Conservation (phyloP, 768 basidiomycete genomes). For the Phylloporus rhodoxanthus region DNA sequence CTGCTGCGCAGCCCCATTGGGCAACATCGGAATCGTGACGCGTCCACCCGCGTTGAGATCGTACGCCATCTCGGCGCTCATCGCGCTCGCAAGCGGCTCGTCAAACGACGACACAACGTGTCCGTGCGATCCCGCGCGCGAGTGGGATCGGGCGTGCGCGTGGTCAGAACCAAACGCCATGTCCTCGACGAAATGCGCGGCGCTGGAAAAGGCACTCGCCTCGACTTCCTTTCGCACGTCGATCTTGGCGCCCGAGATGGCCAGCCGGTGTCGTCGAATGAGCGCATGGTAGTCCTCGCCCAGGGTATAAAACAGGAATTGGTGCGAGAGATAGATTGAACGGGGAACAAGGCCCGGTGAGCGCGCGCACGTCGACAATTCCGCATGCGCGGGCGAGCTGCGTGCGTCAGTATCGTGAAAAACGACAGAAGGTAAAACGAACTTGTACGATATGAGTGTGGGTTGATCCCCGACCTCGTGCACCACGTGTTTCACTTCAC, state of each 20-base stretch:
- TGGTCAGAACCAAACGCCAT: slow-evolving; percentile 9
- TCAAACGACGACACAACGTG: slow-evolving; percentile 47
- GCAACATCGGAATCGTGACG: slow-evolving; percentile 44
- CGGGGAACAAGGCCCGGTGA: slow-evolving; percentile 59
- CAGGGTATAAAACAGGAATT: slow-evolving; percentile 50
- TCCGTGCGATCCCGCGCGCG: slow-evolving; percentile 32
- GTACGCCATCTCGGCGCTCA: slow-evolving; percentile 58
- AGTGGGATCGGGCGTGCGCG: neutral
- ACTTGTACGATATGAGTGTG: no score
- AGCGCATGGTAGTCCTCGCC: slow-evolving; percentile 77
- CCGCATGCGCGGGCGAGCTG: slow-evolving; percentile 43
- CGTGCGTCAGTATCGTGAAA: no score
- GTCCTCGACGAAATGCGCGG: slow-evolving; percentile 23
- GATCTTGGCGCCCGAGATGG: slow-evolving; percentile 52
- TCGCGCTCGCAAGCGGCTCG: slow-evolving; percentile 71
- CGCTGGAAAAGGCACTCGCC: slow-evolving; percentile 44
- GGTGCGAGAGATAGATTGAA: slow-evolving; percentile 80
- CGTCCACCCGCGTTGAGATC: slow-evolving; percentile 33
- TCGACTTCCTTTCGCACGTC: slow-evolving; percentile 70
- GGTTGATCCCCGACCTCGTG: neutral
- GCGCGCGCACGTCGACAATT: slow-evolving; percentile 64
- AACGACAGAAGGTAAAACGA: no score
- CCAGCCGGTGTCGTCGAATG: slow-evolving; percentile 30
- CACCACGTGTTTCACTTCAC: slow-evolving; percentile 40
- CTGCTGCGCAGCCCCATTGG: slow-evolving; percentile 29